phyloP scores from a whole-genome alignment of 148 eudicot genomes.

The Fagopyrum homotropicum region DNA sequence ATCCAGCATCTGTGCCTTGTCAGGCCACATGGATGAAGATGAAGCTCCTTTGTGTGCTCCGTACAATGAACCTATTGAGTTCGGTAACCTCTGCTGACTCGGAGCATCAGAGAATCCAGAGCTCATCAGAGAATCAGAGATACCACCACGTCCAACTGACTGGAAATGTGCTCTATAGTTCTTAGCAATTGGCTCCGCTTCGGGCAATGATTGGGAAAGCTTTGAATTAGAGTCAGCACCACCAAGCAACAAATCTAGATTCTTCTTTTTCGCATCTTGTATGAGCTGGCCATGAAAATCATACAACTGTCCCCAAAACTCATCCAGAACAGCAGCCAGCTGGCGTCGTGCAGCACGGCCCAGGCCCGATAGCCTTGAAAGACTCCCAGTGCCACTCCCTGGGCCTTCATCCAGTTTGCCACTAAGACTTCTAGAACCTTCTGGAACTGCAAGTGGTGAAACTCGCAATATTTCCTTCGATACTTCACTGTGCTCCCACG shows the following conservation, averaged over 20 bases:
- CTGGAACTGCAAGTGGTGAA: constrained; percentile 39
- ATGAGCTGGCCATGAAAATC: constrained; percentile 86
- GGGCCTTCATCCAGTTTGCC: constrained; percentile 61
- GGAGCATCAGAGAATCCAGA: constrained; percentile 35
- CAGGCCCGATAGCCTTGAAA: constrained; percentile 79
- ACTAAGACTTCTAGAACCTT: constrained; percentile 63
- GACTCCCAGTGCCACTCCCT: constrained; percentile 74
- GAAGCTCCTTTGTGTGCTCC: constrained; percentile 37
- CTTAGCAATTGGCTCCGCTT: constrained; percentile 21
- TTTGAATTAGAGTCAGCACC: constrained; percentile 41
- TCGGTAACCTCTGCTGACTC: constrained; percentile 34
- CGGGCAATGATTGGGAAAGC: constrained; percentile 21
- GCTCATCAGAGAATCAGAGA: constrained; percentile 38
- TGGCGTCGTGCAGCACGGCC: constrained; percentile 94
- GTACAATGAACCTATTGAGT: constrained; percentile 34
- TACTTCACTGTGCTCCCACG: constrained; percentile 52
- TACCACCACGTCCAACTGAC: constrained; percentile 29
- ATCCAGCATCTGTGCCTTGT: constrained; percentile 41
- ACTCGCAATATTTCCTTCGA: constrained; percentile 33
- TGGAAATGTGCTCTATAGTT: constrained; percentile 36
- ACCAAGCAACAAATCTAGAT: constrained; percentile 58
- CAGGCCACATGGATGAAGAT: constrained; percentile 48
- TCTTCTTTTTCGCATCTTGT: constrained; percentile 62
- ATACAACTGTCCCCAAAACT: constrained; percentile 93
- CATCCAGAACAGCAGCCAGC: constrained; percentile 71